Evolutionary conservation across 352 stramenopile species (phyloP), one percentile per base, ranked within the genome.

Genomic region (Globisporangium solare): DNA sequence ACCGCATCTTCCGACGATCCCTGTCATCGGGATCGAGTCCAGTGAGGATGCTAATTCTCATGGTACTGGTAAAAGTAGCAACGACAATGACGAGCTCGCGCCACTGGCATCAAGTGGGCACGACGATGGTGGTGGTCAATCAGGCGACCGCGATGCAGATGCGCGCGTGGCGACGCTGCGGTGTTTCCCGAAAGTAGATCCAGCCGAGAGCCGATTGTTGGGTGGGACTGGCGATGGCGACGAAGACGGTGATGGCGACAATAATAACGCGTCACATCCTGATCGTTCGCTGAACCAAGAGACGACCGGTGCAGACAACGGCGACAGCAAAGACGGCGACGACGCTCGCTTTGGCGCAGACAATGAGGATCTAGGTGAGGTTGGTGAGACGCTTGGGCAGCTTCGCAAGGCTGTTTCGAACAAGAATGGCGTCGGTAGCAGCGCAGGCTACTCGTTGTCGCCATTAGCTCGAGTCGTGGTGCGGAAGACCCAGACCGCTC

Each of bases 1-100:
- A 22, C 76, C 81, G 11, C 73, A 81, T 15, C 55, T 89, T 2
- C 74, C 74, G 0, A 67, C 56, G 0, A 75, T 88, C 24, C 47
- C 74, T n/a, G 55, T 67, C 2, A 69, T 67, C 2, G 71, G 77
- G 31, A 14, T 78, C 4, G 51, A 68, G 12, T 61, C 64, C 14
- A 62, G 52, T 40, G 31, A 20, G 12, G 56, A 17, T 22, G 45
- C 18, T 27, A 6, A 45, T 4, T 11, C 43, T 18, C 43, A 10
- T 41, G 42, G 11, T 2, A 39, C 22, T 51, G 35, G 17, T 1
- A 48, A 17, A 12, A 15, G 35, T 12, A 22, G 41, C 10, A 43
- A 54, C n/a, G 42, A 59, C 11, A 13, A 37, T 18, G 60, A 61
- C 27, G 63, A 58, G 20, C 59, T 56, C 10, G 3, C 55, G 6